Base-by-base conservation (phyloP, 176 grass and related monocot species). In the Oryza meridionalis region DNA sequence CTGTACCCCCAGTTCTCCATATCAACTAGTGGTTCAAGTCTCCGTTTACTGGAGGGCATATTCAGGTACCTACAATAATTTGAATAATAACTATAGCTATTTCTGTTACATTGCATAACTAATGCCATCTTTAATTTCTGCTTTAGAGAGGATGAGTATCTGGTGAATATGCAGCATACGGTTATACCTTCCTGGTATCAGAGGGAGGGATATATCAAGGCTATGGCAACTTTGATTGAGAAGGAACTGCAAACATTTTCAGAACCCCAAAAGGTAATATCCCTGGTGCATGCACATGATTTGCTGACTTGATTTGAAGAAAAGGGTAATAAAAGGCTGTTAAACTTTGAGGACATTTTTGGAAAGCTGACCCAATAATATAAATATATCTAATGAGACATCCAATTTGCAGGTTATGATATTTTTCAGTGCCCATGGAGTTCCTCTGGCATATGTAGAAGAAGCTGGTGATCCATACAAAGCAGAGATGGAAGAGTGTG, bases 371-470 rank as follows among this genome's bases (percentile, higher is more conserved):
- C 6, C 55, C 1, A 62, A 1, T 21, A 62, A 62, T 62, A 62
- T 61, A 7, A 31, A 42, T 74, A 33, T 50, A 26, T 67, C 38
- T 84, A 67, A 84, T 69, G 47, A 47, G 68, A 67, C 45, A 83
- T 86, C 69, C 67, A 40, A 81, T 63, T 88, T 83, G 73, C 77
- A 96, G 96, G 96, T 91, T 58, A 96, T 92, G 96, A 89, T 99
- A 89, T 99, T 99, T 94, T 99, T 99, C 91, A 99, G 96, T 90
- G 96, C 96, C 87, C 96, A 99, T 86, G 96, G 96, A 80, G 96
- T 99, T 46, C 96, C 96, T 69, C 75, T 99, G 61, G 96, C 96
- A 73, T 99, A 99, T 77, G 96, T 99, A 51, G 93, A 99, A 88
- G 93, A 96, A 96, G 96, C 96, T 62, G 58, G 58, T 24, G 58